Base-by-base conservation (phyloP, 208 protist genomes). In the Crithidia sp. region DNA sequence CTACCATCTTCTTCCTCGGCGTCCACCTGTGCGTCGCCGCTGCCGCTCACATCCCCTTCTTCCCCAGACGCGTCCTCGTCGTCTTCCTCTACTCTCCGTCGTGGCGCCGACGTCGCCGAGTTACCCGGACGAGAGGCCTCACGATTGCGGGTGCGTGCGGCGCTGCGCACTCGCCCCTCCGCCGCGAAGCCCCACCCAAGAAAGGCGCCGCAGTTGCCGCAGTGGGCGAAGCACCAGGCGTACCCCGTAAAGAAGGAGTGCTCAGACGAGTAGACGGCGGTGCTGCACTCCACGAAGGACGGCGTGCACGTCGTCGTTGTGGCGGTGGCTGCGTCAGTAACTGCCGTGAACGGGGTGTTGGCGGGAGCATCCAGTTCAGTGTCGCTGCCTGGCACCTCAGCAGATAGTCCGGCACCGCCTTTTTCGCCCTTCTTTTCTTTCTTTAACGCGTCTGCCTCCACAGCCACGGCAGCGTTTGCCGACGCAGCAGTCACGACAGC, bases 221-320 rank as follows among this genome's bases (percentile, higher is more conserved):
- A 96, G 39, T 61, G 28, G 45, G 67, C 70, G 55, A 78, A 90
- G 65, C 83, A 87, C 90, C 92, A 96, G 57, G 82, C 81, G 63
- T 95, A 89, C 44, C 85, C 89, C 7, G 79, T 4, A 55, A 96
- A 96, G 76, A 94, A 96, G 45, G 89, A 87, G 72, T 96, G 84
- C 71, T 95, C 84, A 9, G 56, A 13, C 13, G 77, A 88, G 87
- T 92, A 96, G 4, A 28, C 41, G 9, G 77, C 71, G 7, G 36
- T 65, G 39, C 84, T 41, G 37, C 55, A 61, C 40, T 86, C 63
- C 17, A 81, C 67, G 50, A 79, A 79, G 10, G 74, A 7, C 0
- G 74, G 60, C 1, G 67, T 53, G 9, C 37, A 44, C 41, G 44
- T 37, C 4, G 53, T 60, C 16, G 73, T 41, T 6, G 50, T 45